Conservation (phyloP, 768 basidiomycete species). For the Rickenella mellea region DNA sequence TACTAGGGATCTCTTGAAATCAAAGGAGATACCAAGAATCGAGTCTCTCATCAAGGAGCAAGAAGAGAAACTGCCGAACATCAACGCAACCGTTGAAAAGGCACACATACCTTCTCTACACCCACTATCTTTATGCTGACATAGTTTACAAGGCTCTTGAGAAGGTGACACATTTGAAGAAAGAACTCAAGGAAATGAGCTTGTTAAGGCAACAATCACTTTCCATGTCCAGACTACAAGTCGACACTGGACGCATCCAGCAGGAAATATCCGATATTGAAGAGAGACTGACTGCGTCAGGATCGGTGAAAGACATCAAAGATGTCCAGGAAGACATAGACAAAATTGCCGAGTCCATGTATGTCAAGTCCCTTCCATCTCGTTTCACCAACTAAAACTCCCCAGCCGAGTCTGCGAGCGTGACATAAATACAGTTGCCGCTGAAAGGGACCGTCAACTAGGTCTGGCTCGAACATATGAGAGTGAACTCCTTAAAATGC, state of each 20-base stretch:
- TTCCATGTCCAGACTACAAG: conserved; percentile 48
- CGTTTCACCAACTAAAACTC: too few species aligned
- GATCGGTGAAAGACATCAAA: conserved; percentile 73
- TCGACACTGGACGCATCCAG: conserved; percentile 48
- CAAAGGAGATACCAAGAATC: conserved; percentile 55
- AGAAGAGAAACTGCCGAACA: conserved; percentile 43
- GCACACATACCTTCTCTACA: conserved; percentile 25
- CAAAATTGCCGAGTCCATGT: conserved; percentile 57
- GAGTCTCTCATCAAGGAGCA: conserved; percentile 51
- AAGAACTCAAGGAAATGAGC: conserved; percentile 50
- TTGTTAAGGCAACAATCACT: conserved; percentile 51
- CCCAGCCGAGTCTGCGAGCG: conserved; percentile 56
- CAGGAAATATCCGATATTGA: conserved; percentile 60
- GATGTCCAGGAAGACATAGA: conserved; percentile 79
- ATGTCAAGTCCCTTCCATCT: too few species aligned
- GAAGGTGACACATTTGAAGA: conserved; percentile 41
- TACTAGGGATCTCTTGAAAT: conserved; percentile 42
- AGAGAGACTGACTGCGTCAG: conserved; percentile 56
- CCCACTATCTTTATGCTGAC: conserved; percentile 3
- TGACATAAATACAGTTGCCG: conserved; percentile 44
- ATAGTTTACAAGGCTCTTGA: conserved; percentile 34
- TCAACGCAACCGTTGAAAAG: conserved; percentile 49
- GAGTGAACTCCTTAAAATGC: conserved; percentile 50
- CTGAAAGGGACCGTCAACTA: conserved; percentile 56
- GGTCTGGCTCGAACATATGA: conserved; percentile 44